These are phyloP conservation scores for Neurospora africana DNA, from an alignment of 495 filamentous ascomycete species.

Conservation along the genomic window DNA sequence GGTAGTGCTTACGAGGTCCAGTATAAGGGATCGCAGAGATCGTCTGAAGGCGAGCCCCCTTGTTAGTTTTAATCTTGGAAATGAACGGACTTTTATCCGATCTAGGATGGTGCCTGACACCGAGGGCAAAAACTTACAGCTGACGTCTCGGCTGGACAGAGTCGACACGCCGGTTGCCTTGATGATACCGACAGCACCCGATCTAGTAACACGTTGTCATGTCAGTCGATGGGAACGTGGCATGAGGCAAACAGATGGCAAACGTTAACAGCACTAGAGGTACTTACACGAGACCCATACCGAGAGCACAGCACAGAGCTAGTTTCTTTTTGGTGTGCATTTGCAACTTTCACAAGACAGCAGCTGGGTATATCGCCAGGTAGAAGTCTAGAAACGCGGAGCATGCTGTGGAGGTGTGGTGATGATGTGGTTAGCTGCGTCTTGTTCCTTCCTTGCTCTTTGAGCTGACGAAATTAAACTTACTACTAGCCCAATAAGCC, in stretches of 20 bases:
- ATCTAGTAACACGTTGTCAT: background rate
- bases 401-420: background rate
- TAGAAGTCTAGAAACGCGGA: conserved; percentile 20
- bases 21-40: background rate
- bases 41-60: background rate
- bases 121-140: background rate
- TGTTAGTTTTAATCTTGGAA: background rate
- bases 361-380: conserved; percentile 14
- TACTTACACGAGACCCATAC: conserved; percentile 19
- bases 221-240: background rate
- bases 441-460: background rate
- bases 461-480: background rate
- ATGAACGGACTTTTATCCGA: background rate
- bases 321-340: conserved; percentile 19
- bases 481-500: background rate
- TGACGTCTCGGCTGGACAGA: background rate
- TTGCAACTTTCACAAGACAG: conserved; percentile 7
- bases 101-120: background rate
- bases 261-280: background rate
- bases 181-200: background rate
- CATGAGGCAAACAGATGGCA: background rate
- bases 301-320: conserved; percentile 11
- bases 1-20: background rate
- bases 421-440: background rate
- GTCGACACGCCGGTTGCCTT: background rate